Conservation (phyloP, 805 yeast species). For the Yarrowia phangngaensis region DNA sequence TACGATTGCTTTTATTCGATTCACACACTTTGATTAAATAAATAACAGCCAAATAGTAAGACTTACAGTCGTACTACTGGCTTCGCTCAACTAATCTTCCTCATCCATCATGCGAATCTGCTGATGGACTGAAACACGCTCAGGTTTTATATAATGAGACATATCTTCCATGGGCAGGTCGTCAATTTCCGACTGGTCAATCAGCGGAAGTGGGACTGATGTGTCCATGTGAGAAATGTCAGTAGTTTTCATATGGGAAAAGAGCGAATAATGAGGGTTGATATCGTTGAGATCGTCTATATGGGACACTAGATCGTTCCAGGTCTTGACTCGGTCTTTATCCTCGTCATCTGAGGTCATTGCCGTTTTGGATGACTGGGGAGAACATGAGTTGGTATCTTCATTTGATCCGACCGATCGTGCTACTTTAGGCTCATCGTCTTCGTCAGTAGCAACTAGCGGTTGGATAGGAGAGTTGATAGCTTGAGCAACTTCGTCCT, state of each 20-base stretch:
- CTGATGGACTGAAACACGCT: slow-evolving; percentile 15
- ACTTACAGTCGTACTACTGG: too few relatives aligned
- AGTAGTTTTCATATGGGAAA: slow-evolving; percentile 19
- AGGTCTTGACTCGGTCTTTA: slow-evolving; percentile 1
- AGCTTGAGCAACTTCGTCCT: slow-evolving; percentile 9
- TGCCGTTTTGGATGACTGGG: slow-evolving; percentile 10
- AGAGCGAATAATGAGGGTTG: background rate
- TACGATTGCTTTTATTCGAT: too few relatives aligned
- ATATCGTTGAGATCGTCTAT: slow-evolving; percentile 16
- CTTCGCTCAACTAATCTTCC: too few relatives aligned
- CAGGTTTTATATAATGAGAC: slow-evolving; percentile 1
- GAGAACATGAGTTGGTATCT: slow-evolving; percentile 2
- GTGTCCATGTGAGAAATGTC: slow-evolving; percentile 10
- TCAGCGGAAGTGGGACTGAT: slow-evolving; percentile 6
- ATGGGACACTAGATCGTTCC: slow-evolving; percentile 23
- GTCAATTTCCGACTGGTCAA: slow-evolving; percentile 26
- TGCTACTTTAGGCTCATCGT: background rate
- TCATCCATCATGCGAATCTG: slow-evolving; percentile 25
- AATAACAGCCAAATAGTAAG: too few relatives aligned
- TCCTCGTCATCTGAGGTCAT: slow-evolving; percentile 21
- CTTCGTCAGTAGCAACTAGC: background rate
- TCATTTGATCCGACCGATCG: slow-evolving; percentile 9
- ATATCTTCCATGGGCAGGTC: slow-evolving; percentile 25
- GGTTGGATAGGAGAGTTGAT: background rate
- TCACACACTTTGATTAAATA: too few relatives aligned